Percentiles rank a stretch among this genome's conserved stretches.
phyloP scores from a whole-genome alignment of 352 stramenopile genomes.

The Globisporangium nodosum region DNA sequence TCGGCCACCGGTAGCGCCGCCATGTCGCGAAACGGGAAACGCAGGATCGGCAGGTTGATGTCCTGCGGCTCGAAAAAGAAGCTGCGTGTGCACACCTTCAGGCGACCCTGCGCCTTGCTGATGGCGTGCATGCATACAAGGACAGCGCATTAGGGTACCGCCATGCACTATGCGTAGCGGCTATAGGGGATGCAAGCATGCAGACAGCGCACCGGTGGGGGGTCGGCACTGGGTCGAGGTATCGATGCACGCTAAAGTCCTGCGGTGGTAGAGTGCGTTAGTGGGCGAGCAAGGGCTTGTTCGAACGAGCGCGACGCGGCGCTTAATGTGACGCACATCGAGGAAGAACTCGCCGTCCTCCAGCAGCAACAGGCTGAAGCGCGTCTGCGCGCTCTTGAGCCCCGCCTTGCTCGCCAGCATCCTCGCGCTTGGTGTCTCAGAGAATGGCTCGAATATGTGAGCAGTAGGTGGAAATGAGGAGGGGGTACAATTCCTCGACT shows the following conservation, averaged over 20 bases:
- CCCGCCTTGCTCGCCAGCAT: slow-evolving; percentile 17
- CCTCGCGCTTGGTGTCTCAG: background rate
- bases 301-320: background rate
- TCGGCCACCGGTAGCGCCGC: slow-evolving; percentile 40
- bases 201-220: slow-evolving; percentile 34
- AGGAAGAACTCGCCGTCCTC: slow-evolving; percentile 93
- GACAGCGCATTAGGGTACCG: too few relatives aligned
- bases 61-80: slow-evolving; percentile 93
- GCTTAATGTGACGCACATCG: slow-evolving; percentile 44
- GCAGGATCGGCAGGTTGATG: slow-evolving; percentile 66
- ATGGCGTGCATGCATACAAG: background rate
- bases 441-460: background rate
- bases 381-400: slow-evolving; percentile 24
- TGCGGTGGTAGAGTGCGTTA: slow-evolving; percentile 12
- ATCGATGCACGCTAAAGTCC: slow-evolving; percentile 84
- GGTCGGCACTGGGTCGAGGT: slow-evolving; percentile 49
- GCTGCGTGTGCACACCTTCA: slow-evolving; percentile 87
- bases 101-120: slow-evolving; percentile 66
- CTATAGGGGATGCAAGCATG: background rate
- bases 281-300: too few relatives aligned
- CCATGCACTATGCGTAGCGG: background rate
- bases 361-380: slow-evolving; percentile 90
- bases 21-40: slow-evolving; percentile 88
- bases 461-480: background rate
- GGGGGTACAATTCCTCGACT: background rate